These are phyloP conservation scores for Russula ochroleuca DNA, from an alignment of 768 basidiomycete genomes.

Conservation along the genomic window DNA sequence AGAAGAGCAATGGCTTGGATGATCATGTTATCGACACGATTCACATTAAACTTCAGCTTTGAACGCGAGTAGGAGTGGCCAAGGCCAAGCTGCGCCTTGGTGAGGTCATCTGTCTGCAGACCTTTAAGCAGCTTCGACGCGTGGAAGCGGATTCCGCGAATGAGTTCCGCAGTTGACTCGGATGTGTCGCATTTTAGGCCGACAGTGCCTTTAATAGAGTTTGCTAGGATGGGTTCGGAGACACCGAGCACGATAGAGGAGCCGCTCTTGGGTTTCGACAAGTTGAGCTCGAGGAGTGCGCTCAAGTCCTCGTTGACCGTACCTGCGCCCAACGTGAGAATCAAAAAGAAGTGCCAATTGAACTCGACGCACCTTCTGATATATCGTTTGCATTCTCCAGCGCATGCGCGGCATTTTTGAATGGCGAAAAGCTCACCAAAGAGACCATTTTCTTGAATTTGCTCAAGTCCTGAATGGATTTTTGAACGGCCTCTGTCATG, in stretches of 20 bases:
- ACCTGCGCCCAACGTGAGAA: slow-evolving; percentile 45
- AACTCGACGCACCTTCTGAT: slow-evolving; percentile 73
- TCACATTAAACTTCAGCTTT: slow-evolving; percentile 97
- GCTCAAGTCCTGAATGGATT: slow-evolving; percentile 78
- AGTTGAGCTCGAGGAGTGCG: slow-evolving; percentile 81
- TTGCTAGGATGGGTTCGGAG: slow-evolving; percentile 68
- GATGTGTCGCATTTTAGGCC: slow-evolving; percentile 76
- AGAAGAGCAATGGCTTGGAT: slow-evolving; percentile 98
- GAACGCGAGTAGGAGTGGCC: slow-evolving; percentile 97
- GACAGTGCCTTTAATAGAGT: slow-evolving; percentile 69
- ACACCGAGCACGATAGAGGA: slow-evolving; percentile 72
- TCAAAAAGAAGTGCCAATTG: not conserved
- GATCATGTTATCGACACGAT: slow-evolving; percentile 98
- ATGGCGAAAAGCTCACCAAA: slow-evolving; percentile 86
- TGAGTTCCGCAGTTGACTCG: slow-evolving; percentile 74
- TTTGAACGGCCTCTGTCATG: slow-evolving; percentile 72
- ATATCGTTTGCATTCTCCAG: slow-evolving; percentile 95
- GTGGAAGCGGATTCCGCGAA: slow-evolving; percentile 90
- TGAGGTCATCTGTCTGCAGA: slow-evolving; percentile 82
- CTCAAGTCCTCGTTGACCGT: slow-evolving; percentile 80
- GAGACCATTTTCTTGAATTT: slow-evolving; percentile 93
- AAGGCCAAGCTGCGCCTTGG: slow-evolving; percentile 91
- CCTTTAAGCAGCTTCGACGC: slow-evolving; percentile 86
- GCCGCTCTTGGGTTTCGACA: slow-evolving; percentile 70
- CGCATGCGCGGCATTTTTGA: slow-evolving; percentile 89